Conservation (phyloP, 2,329 filamentous ascomycete species). For the Aspergillus flavus region DNA sequence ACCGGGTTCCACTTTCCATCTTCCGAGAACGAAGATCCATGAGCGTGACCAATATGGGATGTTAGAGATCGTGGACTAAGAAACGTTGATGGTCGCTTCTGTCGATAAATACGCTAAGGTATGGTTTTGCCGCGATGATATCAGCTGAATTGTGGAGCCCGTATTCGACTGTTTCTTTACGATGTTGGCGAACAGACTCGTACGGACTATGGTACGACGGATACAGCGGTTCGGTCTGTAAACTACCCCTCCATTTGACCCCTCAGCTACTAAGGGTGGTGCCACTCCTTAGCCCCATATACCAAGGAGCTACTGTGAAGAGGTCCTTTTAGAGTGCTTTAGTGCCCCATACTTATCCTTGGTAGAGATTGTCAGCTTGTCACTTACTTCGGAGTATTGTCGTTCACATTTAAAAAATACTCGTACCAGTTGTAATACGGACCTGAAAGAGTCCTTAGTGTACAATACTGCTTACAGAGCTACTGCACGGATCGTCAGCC, state of each 20-base stretch:
- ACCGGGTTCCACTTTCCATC: constrained; percentile 10
- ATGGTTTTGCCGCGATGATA: neutral
- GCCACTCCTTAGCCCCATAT: neutral
- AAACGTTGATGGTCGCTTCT: neutral
- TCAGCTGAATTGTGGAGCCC: neutral
- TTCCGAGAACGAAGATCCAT: constrained; percentile 7
- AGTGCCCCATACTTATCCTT: neutral
- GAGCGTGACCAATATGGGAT: constrained; percentile 13
- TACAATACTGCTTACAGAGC: neutral
- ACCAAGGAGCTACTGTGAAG: neutral
- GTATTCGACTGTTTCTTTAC: neutral
- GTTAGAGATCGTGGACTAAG: neutral
- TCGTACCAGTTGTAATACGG: neutral
- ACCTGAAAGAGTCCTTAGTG: neutral
- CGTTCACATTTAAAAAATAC: neutral
- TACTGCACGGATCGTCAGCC: constrained; percentile 5
- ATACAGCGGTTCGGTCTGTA: neutral
- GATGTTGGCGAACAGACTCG: neutral
- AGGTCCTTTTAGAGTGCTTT: neutral
- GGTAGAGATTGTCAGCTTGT: neutral
- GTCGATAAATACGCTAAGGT: neutral
- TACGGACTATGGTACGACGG: neutral
- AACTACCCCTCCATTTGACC: neutral
- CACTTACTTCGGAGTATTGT: neutral
- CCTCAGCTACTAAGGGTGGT: neutral